phyloP scores from a whole-genome alignment of 1,284 basidiomycete genomes.

The Gastroboletus turbinatus region DNA sequence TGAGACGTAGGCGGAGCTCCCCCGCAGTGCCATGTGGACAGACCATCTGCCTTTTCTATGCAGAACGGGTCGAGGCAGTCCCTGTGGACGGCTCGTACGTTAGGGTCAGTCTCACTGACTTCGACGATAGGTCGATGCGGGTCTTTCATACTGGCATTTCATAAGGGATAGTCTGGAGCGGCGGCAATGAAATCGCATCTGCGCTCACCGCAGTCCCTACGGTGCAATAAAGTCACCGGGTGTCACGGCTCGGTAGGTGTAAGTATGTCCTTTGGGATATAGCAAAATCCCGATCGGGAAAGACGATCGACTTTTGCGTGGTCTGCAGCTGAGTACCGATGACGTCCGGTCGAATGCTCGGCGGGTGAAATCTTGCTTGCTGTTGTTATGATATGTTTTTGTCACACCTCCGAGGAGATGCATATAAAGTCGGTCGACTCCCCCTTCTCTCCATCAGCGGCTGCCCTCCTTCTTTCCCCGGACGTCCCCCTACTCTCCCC shows the following conservation, averaged over 20 bases:
- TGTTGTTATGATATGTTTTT: conserved; percentile 38
- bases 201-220: background rate
- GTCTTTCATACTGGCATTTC: conserved; percentile 9
- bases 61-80: conserved; percentile 8
- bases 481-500: background rate
- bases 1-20: background rate
- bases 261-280: conserved; percentile 15
- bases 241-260: conserved; percentile 27
- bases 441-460: conserved; percentile 9
- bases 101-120: conserved; percentile 4
- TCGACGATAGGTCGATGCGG: conserved; percentile 24
- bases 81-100: conserved; percentile 1
- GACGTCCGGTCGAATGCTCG: conserved; percentile 20
- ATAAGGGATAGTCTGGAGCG: conserved; percentile 10
- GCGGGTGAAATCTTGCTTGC: conserved; percentile 20
- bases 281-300: conserved; percentile 23
- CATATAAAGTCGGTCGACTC: conserved; percentile 22
- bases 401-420: conserved; percentile 32
- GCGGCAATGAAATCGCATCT: conserved; percentile 7
- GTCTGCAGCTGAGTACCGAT: conserved; percentile 6
- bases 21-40: conserved; percentile 25
- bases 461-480: conserved; percentile 4
- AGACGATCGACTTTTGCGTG: conserved; percentile 15
- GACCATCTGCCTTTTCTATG: conserved; percentile 18
- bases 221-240: conserved; percentile 22